These are phyloP conservation scores for Komagataea norvegica DNA, from an alignment of 1,139 yeast species.

Conservation along the genomic window DNA sequence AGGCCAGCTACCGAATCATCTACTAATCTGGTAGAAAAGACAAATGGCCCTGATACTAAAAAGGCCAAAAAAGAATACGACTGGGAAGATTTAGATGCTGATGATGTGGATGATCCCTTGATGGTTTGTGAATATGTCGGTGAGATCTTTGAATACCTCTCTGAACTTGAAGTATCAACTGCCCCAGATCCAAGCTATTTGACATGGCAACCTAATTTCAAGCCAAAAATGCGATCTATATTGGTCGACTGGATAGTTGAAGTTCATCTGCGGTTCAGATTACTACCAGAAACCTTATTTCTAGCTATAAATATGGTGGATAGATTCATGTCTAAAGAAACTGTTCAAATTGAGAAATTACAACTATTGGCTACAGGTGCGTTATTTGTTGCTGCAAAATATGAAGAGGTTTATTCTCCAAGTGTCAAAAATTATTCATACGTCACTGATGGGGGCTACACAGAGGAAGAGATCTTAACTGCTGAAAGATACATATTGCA, in stretches of 20 bases:
- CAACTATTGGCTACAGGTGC: constrained; percentile 90
- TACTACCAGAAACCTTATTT: constrained; percentile 84
- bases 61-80: constrained; percentile 17
- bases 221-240: constrained; percentile 84
- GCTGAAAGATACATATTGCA: constrained; percentile 84
- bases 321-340: constrained; percentile 74
- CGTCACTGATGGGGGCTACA: constrained; percentile 78
- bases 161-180: constrained; percentile 63
- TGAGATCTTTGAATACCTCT: constrained; percentile 77
- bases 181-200: constrained; percentile 73
- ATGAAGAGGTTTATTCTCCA: constrained; percentile 93
- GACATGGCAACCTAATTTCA: constrained; percentile 57
- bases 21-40: constrained; percentile 6
- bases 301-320: constrained; percentile 87
- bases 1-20: constrained; percentile 17
- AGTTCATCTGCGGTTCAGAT: constrained; percentile 79
- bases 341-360: constrained; percentile 73
- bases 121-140: constrained; percentile 88
- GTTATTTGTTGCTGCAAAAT: constrained; percentile 87
- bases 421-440: constrained; percentile 84
- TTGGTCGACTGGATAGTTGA: constrained; percentile 93
- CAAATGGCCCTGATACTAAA: constrained; percentile 13
- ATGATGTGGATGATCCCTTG: constrained; percentile 78
- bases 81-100: constrained; percentile 74
- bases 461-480: constrained; percentile 77